Percentiles rank a stretch among this genome's conserved stretches.
Conservation (phyloP, 257 asterid genomes). For the Solanum acaule region DNA sequence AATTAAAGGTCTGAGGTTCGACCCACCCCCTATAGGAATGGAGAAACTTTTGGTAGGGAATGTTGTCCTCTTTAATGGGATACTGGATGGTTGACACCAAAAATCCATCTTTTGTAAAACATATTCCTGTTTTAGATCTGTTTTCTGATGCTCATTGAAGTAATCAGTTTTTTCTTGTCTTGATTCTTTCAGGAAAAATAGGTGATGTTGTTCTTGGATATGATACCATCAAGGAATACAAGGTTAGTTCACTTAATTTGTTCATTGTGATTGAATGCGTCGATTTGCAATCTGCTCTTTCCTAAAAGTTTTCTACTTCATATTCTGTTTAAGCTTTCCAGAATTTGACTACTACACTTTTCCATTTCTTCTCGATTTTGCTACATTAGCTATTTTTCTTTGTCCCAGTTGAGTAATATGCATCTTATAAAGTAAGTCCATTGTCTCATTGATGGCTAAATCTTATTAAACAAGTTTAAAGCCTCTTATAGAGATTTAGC, state of each 20-base stretch:
- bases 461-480: not conserved
- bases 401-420: not conserved
- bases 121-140: not conserved
- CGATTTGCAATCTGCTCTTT: not conserved
- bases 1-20: not conserved
- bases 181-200: constrained; percentile 22
- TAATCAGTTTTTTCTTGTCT: not conserved
- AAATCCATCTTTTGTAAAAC: not conserved
- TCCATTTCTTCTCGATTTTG: not conserved
- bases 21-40: not conserved
- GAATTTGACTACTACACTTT: not conserved
- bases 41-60: not conserved
- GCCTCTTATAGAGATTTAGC: not conserved
- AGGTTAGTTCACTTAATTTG: constrained; percentile 19
- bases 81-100: not conserved
- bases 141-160: not conserved
- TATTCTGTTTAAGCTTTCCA: not conserved
- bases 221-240: constrained; percentile 45
- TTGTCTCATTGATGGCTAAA: not conserved
- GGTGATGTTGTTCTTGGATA: constrained; percentile 82
- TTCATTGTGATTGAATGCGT: not conserved
- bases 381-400: not conserved
- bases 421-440: not conserved
- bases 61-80: not conserved
- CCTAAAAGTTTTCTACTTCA: not conserved